phyloP scores from a whole-genome alignment of 768 basidiomycete genomes.

The Neoboletus magnificus region DNA sequence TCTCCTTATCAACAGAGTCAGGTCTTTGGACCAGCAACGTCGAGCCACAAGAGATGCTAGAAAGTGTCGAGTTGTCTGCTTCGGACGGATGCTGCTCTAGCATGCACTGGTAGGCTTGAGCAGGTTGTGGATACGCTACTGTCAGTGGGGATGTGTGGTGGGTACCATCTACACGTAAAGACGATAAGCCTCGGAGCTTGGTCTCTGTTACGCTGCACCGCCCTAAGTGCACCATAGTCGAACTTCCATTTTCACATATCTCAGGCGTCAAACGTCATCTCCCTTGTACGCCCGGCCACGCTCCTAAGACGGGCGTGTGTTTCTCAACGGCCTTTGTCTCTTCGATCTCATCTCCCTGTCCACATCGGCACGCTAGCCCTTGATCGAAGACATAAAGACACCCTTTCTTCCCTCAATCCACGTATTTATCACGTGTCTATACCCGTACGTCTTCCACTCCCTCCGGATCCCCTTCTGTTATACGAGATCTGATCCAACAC shows the following conservation, averaged over 20 bases:
- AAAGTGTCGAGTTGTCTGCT: too few relatives aligned
- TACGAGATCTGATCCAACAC: background rate
- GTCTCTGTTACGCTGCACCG: background rate
- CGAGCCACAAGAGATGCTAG: too few relatives aligned
- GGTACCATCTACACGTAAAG: background rate
- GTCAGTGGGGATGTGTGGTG: background rate
- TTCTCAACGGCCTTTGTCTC: background rate
- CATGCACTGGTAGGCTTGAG: too few relatives aligned
- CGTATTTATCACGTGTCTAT: background rate
- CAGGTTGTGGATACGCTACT: too few relatives aligned
- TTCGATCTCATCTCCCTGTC: background rate
- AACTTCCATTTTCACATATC: background rate
- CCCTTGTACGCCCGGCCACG: background rate
- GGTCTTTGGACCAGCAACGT: background rate
- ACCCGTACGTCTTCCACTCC: background rate
- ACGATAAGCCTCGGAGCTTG: background rate
- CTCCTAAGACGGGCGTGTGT: background rate
- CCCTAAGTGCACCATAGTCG: background rate
- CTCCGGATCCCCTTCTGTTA: too few relatives aligned
- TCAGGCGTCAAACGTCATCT: background rate
- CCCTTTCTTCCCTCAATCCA: background rate
- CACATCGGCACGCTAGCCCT: background rate
- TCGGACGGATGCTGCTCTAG: too few relatives aligned
- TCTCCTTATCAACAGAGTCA: too few relatives aligned
- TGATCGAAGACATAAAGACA: background rate